A percentile compares a stretch with the other conserved stretches of the same genome.
Conservation (phyloP, 1,139 yeast genomes). For the Candida tropicalis region DNA sequence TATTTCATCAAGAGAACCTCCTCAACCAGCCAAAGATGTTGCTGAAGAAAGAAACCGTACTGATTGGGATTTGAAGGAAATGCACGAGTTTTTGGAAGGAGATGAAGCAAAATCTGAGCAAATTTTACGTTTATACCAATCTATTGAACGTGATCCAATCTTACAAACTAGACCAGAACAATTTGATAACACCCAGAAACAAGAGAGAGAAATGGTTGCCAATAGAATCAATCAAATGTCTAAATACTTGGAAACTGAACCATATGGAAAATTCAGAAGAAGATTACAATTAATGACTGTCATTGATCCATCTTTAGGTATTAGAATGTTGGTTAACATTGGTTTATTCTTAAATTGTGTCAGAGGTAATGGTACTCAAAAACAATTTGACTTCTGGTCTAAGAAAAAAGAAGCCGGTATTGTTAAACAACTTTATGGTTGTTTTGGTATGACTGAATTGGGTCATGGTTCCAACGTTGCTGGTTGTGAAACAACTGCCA, state of each 20-base stretch:
- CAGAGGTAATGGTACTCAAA: constrained; percentile 54
- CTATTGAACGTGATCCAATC: constrained; percentile 54
- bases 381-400: constrained; percentile 72
- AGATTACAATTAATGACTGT: constrained; percentile 45
- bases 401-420: constrained; percentile 67
- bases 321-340: constrained; percentile 52
- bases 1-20: constrained; percentile 15
- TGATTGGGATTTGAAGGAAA: constrained; percentile 41
- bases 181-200: constrained; percentile 42
- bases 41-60: constrained; percentile 18
- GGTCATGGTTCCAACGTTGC: constrained; percentile 96
- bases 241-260: constrained; percentile 47
- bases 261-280: constrained; percentile 36
- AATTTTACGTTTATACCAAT: constrained; percentile 39
- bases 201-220: constrained; percentile 49
- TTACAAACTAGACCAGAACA: constrained; percentile 38
- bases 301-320: constrained; percentile 52
- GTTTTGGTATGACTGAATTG: constrained; percentile 93
- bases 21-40: constrained; percentile 16
- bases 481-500: constrained; percentile 89
- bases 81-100: constrained; percentile 54
- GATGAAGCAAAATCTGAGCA: constrained; percentile 36
- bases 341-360: constrained; percentile 52
- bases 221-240: constrained; percentile 45
- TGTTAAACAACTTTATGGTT: constrained; percentile 75